Conservation (phyloP, 2,329 filamentous ascomycete species). For the Arthrobotrys sphaeroides region DNA sequence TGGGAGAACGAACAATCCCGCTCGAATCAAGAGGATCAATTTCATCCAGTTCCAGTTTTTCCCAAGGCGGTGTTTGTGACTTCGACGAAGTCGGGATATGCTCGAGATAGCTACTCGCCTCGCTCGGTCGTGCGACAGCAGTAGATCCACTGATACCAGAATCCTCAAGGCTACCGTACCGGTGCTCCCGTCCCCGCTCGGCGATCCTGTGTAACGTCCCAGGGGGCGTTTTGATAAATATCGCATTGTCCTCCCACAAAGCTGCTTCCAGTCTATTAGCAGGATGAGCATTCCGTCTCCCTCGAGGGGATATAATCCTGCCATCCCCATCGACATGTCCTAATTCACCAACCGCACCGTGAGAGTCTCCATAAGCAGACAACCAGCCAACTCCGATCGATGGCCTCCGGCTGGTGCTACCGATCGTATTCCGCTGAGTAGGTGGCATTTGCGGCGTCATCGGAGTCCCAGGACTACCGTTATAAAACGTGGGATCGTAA, state of each 20-base stretch:
- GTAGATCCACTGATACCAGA: slow-evolving; percentile 44
- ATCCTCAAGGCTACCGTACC: slow-evolving; percentile 35
- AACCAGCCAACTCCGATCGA: slow-evolving; percentile 49
- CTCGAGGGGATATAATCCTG: slow-evolving; percentile 35
- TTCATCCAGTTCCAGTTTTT: slow-evolving; percentile 33
- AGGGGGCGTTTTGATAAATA: slow-evolving; percentile 43
- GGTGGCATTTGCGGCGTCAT: slow-evolving; percentile 35
- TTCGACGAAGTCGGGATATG: slow-evolving; percentile 19
- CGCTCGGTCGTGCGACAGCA: slow-evolving; percentile 36
- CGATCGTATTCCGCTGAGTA: slow-evolving; percentile 36
- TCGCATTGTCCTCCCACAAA: slow-evolving; percentile 36
- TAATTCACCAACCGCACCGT: slow-evolving; percentile 36
- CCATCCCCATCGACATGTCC: slow-evolving; percentile 47
- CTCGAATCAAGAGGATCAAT: slow-evolving; percentile 42
- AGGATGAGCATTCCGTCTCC: slow-evolving; percentile 29
- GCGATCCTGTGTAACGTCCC: slow-evolving; percentile 34
- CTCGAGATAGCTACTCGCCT: slow-evolving; percentile 47
- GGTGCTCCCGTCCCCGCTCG: slow-evolving; percentile 22
- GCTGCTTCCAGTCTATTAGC: slow-evolving; percentile 42
- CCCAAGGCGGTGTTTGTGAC: slow-evolving; percentile 28
- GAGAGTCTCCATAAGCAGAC: slow-evolving; percentile 35
- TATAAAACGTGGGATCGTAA: slow-evolving; percentile 38
- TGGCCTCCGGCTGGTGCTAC: slow-evolving; percentile 46
- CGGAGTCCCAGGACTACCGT: slow-evolving; percentile 32
- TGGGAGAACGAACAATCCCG: not conserved